These are phyloP conservation scores for Bruguiera hainesii DNA, from an alignment of 441 rosid species.

Conservation along the genomic window DNA sequence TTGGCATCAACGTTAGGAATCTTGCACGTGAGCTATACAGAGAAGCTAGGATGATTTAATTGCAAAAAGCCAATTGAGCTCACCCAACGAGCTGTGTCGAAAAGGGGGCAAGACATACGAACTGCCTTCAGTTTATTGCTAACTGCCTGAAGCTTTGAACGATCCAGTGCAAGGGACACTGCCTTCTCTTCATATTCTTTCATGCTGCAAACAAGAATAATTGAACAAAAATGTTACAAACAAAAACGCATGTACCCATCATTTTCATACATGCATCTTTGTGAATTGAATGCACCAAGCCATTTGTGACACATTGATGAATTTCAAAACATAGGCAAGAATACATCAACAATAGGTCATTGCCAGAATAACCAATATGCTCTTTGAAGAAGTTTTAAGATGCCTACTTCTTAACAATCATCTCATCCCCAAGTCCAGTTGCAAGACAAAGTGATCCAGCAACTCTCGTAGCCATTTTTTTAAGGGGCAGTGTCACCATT, in stretches of 20 bases:
- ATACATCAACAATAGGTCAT: no score
- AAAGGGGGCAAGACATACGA: conserved; percentile 84
- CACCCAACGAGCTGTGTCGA: conserved; percentile 95
- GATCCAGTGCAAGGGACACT: conserved; percentile 72
- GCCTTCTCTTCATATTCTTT: conserved; percentile 94
- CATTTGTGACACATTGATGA: no score
- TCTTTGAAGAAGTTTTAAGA: neutral
- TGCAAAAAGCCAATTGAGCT: conserved; percentile 15
- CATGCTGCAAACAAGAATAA: conserved; percentile 40
- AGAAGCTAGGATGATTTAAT: no score
- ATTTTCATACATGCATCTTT: no score
- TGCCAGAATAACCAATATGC: no score
- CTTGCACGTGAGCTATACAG: no score
- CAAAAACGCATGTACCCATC: neutral
- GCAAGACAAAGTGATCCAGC: conserved; percentile 98
- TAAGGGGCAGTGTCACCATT: conserved; percentile 92
- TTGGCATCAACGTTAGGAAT: neutral
- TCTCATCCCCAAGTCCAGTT: conserved; percentile 96
- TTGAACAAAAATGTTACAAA: neutral
- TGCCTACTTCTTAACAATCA: conserved; percentile 82
- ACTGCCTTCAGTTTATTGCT: conserved; percentile 60
- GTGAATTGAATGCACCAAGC: no score
- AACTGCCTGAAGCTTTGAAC: conserved; percentile 69
- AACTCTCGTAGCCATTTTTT: conserved; percentile 99
- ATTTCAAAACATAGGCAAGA: no score